Percentiles rank a stretch among this genome's conserved stretches.
phyloP scores from a whole-genome alignment of 2,329 filamentous ascomycete species.

The Hypoxylon sp. region DNA sequence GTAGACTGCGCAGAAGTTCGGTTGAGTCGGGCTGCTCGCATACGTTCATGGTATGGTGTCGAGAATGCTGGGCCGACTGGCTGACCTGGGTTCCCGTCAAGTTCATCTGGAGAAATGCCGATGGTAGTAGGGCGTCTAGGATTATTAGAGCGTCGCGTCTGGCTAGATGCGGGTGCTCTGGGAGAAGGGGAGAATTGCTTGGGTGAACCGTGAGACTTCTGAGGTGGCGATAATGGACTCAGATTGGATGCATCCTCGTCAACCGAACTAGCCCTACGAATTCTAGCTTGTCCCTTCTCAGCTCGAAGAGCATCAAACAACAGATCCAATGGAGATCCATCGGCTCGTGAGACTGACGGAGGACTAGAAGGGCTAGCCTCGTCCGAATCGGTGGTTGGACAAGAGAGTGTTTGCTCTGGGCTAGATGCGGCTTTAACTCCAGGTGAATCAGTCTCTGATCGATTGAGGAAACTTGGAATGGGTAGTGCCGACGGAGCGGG shows the following conservation, averaged over 20 bases:
- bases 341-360: constrained; percentile 54
- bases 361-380: constrained; percentile 63
- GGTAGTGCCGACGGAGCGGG: constrained; percentile 91
- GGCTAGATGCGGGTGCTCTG: constrained; percentile 54
- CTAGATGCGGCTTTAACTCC: constrained; percentile 60
- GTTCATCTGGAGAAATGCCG: constrained; percentile 77
- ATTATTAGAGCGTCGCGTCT: constrained; percentile 52
- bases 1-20: constrained; percentile 46
- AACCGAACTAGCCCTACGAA: constrained; percentile 67
- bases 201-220: constrained; percentile 53
- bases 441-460: constrained; percentile 78
- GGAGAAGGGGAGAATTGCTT: constrained; percentile 55
- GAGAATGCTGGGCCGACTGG: constrained; percentile 77
- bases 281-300: constrained; percentile 80
- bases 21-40: constrained; percentile 66
- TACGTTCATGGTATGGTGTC: constrained; percentile 74
- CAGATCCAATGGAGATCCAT: constrained; percentile 86
- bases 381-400: constrained; percentile 67
- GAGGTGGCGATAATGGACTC: constrained; percentile 68
- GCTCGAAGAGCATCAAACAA: constrained; percentile 91
- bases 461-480: constrained; percentile 88
- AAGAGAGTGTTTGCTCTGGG: constrained; percentile 62
- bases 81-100: constrained; percentile 71
- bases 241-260: constrained; percentile 59
- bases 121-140: constrained; percentile 62